Base-by-base conservation (phyloP, 2,329 filamentous ascomycete species). In the Aspergillus sp. region DNA sequence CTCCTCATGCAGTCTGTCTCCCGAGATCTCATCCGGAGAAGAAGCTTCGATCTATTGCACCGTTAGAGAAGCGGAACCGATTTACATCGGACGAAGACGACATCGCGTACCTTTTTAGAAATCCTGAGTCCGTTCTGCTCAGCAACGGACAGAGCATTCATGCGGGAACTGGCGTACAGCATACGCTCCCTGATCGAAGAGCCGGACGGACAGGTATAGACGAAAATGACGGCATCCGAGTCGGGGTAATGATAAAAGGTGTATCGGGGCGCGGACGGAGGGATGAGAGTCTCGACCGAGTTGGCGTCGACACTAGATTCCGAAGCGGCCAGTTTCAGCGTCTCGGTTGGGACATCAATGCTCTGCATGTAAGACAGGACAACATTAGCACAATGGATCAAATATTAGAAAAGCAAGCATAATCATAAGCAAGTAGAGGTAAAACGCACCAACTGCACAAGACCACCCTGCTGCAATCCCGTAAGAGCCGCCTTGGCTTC, bases 121-220 rank as follows among this genome's bases (percentile, higher is more conserved):
- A 83, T 71, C 53, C 74, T 73, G 47, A 83, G 58, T 4, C 80
- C 79, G 28, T 75, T 75, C 42, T 74, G 72, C 42, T 79, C 74
- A 19, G 79, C 79, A 47, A 77, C 51, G 28, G 61, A 58, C 29
- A 83, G 67, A n/a, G 77, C 75, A 52, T 73, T 72, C 29, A 70
- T 69, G 56, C 79, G 73, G 48, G 74, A 77, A 45, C 77, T 79
- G 27, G 80, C 79, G 62, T 83, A 82, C 49, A 83, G 57, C 81
- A 84, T 83, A 46, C 80, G 72, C 62, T 83, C 79, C 65, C 80
- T 82, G 60, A 83, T 79, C 61, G 78, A 80, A 9, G 77, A 78
- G 8, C 60, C 70, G 0, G 74, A 72, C 8, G 81, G 81, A 60
- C 81, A 84, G 19, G 80, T 82, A 58, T 82, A 83, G 48, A 83